phyloP scores from a whole-genome alignment of 2,329 filamentous ascomycete genomes.

The Aspergillus sp. region DNA sequence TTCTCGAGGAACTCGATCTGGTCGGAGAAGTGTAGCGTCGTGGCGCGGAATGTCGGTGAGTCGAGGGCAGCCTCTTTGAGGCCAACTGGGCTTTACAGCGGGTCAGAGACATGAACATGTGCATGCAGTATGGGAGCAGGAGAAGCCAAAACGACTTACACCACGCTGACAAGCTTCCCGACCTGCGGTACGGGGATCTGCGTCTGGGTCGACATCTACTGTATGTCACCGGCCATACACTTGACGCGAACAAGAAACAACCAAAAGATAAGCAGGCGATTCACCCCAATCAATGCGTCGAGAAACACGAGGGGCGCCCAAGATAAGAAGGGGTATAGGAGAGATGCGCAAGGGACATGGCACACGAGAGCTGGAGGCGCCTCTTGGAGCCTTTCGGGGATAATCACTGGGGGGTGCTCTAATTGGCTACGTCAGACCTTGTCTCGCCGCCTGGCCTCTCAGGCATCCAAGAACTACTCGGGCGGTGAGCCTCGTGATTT shows the following conservation, averaged over 20 bases:
- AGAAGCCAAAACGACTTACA: slow-evolving; percentile 31
- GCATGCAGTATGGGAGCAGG: background rate
- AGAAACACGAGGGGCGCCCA: slow-evolving; percentile 8
- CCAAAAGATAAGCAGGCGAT: slow-evolving; percentile 4
- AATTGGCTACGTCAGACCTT: slow-evolving; percentile 38
- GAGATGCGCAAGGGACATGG: slow-evolving; percentile 16
- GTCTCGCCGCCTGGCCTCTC: slow-evolving; percentile 15
- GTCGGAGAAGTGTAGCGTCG: slow-evolving; percentile 80
- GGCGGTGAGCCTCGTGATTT: slow-evolving; percentile 27
- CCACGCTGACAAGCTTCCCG: slow-evolving; percentile 47
- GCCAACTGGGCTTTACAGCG: slow-evolving; percentile 64
- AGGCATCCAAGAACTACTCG: slow-evolving; percentile 13
- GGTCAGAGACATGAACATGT: slow-evolving; percentile 8
- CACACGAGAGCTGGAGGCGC: slow-evolving; percentile 12
- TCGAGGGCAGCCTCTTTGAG: slow-evolving; percentile 95
- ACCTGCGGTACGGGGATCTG: slow-evolving; percentile 38
- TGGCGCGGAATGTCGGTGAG: slow-evolving; percentile 90
- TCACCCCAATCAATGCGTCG: slow-evolving; percentile 3
- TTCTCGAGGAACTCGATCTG: slow-evolving; percentile 87
- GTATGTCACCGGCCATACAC: slow-evolving; percentile 36
- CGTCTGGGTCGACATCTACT: slow-evolving; percentile 43
- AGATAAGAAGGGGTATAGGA: slow-evolving; percentile 15
- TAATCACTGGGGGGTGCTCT: slow-evolving; percentile 23
- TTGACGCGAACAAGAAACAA: slow-evolving; percentile 19
- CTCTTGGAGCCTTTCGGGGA: slow-evolving; percentile 19